Evolutionary conservation across 2,329 filamentous ascomycete genomes (phyloP).

Genomic region (Alternaria conjuncta): DNA sequence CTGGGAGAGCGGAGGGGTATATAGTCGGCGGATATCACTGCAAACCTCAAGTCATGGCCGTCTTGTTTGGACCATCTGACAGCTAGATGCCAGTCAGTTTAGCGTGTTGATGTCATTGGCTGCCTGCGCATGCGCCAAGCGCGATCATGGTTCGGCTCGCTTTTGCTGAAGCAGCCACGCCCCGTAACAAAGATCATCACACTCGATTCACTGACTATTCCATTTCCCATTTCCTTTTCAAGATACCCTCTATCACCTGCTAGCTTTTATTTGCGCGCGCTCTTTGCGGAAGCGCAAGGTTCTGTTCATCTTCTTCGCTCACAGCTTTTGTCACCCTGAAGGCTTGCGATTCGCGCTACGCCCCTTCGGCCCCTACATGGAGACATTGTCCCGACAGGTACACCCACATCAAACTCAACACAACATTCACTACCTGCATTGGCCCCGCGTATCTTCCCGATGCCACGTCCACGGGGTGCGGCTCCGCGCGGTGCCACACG

Average conservation of each 20-base stretch:
- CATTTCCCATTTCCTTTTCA: constrained; percentile 26
- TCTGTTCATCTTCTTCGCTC: constrained; percentile 31
- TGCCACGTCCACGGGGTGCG: constrained; percentile 35
- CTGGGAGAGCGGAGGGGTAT: not conserved
- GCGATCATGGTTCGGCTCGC: constrained; percentile 26
- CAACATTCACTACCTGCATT: constrained; percentile 8
- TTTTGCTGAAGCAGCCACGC: constrained; percentile 43
- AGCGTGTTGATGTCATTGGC: constrained; percentile 34
- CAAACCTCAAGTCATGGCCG: constrained; percentile 1
- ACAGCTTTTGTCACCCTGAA: constrained; percentile 40
- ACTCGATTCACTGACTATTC: constrained; percentile 28
- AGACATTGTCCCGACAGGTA: constrained; percentile 24
- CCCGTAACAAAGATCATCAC: constrained; percentile 47
- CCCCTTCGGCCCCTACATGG: constrained; percentile 37
- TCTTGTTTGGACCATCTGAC: constrained; percentile 18
- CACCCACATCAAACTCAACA: constrained; percentile 12
- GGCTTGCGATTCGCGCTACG: constrained; percentile 44
- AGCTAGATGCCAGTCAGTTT: constrained; percentile 29
- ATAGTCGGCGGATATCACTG: not conserved
- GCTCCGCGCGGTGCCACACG: constrained; percentile 39
- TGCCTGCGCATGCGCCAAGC: constrained; percentile 26
- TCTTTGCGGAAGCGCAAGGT: constrained; percentile 21
- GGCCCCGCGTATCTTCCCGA: constrained; percentile 14
- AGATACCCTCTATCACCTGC: constrained; percentile 15
- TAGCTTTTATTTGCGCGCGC: constrained; percentile 18